These are phyloP conservation scores for Pelargonium australe DNA, from an alignment of 441 rosid species.

Conservation along the genomic window DNA sequence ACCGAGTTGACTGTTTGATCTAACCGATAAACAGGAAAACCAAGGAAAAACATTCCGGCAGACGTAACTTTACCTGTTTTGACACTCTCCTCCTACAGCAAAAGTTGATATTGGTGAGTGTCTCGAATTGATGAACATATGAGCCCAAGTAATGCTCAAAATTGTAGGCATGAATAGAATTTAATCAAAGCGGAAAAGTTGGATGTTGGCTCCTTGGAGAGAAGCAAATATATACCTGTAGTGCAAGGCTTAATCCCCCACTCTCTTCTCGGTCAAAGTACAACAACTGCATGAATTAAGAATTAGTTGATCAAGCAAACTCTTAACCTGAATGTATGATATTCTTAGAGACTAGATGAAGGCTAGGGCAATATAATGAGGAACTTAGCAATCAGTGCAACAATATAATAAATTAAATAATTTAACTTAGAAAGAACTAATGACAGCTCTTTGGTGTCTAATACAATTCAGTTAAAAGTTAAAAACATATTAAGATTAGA, in stretches of 20 bases:
- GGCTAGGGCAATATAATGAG: not conserved
- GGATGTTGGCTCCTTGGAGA: too few species aligned
- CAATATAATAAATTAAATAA: not conserved
- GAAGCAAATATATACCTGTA: slow-evolving; percentile 50
- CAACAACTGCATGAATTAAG: slow-evolving; percentile 42
- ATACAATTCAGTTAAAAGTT: not conserved
- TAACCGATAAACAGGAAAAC: slow-evolving; percentile 80
- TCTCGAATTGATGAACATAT: not conserved
- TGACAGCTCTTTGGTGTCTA: not conserved
- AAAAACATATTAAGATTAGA: not conserved
- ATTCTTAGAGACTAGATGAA: not conserved
- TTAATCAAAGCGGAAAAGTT: not conserved
- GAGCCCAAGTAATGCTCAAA: not conserved
- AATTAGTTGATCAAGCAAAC: not conserved
- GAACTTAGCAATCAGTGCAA: slow-evolving; percentile 1
- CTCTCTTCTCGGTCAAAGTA: slow-evolving; percentile 73
- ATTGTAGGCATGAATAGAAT: not conserved
- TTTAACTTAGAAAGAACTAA: not conserved
- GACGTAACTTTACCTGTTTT: slow-evolving; percentile 71
- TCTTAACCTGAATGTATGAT: not conserved
- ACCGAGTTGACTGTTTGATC: slow-evolving; percentile 71
- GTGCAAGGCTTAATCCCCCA: slow-evolving; percentile 76
- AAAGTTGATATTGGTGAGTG: not conserved
- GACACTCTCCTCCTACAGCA: slow-evolving; percentile 67
- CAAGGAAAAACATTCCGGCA: slow-evolving; percentile 95